Percentiles rank a stretch among this genome's conserved stretches.
Conservation (phyloP, 129 eudicot genomes). For the Silybum marianum region DNA sequence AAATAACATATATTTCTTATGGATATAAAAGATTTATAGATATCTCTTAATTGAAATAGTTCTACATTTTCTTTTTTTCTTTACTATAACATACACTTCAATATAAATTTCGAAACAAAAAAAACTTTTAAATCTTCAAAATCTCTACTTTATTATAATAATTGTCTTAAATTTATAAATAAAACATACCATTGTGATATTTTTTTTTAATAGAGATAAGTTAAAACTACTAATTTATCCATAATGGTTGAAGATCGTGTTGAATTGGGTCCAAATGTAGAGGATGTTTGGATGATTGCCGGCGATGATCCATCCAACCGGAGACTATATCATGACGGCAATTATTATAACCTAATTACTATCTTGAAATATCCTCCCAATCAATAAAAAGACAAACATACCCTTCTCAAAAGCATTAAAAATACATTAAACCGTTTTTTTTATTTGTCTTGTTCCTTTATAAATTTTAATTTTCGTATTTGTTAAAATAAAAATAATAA, state of each 20-base stretch:
- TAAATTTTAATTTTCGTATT: too few species aligned
- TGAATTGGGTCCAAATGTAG: neutral
- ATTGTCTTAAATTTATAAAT: too few species aligned
- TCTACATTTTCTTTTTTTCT: too few species aligned
- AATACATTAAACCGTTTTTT: too few species aligned
- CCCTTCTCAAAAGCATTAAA: neutral
- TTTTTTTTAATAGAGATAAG: neutral
- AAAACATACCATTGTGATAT: neutral
- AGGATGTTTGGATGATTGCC: neutral
- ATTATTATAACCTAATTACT: neutral
- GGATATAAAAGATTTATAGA: neutral
- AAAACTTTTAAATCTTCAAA: too few species aligned
- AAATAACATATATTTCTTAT: too few species aligned
- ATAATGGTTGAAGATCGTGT: neutral
- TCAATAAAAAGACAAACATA: neutral
- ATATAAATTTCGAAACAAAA: too few species aligned
- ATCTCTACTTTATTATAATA: neutral
- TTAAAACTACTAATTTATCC: too few species aligned
- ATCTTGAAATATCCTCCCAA: neutral
- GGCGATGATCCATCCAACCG: neutral
- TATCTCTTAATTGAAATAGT: too few species aligned
- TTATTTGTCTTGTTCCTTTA: too few species aligned
- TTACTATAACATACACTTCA: neutral
- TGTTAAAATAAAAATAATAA: too few species aligned
- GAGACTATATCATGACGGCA: neutral